Base-by-base conservation (phyloP, 2,329 filamentous ascomycete species). In the Pseudogymnoascus sp. region DNA sequence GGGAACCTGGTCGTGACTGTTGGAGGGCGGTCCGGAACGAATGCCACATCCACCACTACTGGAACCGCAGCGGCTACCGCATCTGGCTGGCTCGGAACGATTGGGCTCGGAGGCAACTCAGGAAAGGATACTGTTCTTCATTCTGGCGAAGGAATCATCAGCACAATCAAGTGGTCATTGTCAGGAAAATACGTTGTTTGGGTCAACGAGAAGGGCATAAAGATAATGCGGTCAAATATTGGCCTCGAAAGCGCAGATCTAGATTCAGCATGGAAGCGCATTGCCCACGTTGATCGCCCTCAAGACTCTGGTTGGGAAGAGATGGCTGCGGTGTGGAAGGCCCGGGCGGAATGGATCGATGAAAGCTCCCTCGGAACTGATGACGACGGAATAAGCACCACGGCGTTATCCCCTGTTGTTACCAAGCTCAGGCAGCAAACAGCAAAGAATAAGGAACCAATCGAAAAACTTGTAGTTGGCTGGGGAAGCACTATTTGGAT, bases 401-500 rank as follows among this genome's bases (percentile, higher is more conserved):
- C 66, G 8, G 62, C 70, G 7, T 63, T 75, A 18, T 81, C 82
- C 0, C 75, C 78, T 2, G 79, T 81, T 1, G 74, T 78, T 0
- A 76, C 78, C 8, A 82, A 75, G 67, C 71, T 81, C 18, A 80
- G 77, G 64, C 75, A 82, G 33, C 81, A 84, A 67, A 75, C 78
- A 49, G 74, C 77, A n/a, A 76, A 77, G 60, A 76, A 72, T 40
- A 80, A 76, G 58, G 78, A 78, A 65, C 75, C 76, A 9, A 81
- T 85, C 12, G 93, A 97, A 74, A 90, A 93, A 69, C 79, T 97
- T 18, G 79, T 99, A 6, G 89, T 99, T 23, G 95, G 95, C 8
- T 99, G 96, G 95, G 95, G 95, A 65, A 89, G 93, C 63, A 96
- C 90, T 1, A 91, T 96, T 62, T 99, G 95, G 95, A 88, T 99